Base-by-base conservation (phyloP, 2,329 filamentous ascomycete species). In the Westerdykella sp. region DNA sequence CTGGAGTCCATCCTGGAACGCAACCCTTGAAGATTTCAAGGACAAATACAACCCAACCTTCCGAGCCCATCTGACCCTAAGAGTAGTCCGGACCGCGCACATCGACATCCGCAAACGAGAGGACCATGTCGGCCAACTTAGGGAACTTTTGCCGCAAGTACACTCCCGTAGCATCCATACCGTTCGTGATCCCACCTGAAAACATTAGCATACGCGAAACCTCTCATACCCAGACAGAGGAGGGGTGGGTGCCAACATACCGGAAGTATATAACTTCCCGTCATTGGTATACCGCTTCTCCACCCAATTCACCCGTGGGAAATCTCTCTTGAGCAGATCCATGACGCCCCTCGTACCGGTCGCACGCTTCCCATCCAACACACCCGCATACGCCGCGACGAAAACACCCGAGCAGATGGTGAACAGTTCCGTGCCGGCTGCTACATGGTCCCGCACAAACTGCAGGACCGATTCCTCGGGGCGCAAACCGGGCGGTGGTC, bases 381-480 rank as follows among this genome's bases (percentile, higher is more conserved):
- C 46, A 1, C 54, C 52, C 16, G 51, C 43, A 37, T 41, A 47
- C 7, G 30, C 54, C 4, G 51, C 50, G 3, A 56, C 48, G 39
- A 50, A 47, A 5, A 49, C 35, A 2, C 54, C 54, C 9, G 51
- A 36, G 32, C 54, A 56, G 11, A 56, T 35, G 2, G 48, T 52
- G 38, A 56, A 28, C 7, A 56, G 34, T n/a, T 53, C 50, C 5
- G 46, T 44, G 1, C 52, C 51, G 2, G 13, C 31, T 12, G 51
- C 54, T 11, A 64, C 46, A 49, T 70, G 68, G 7, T 41, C 44
- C 12, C 57, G 54, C 13, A 70, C 45, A 41, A 67, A 70, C 1
- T 57, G 51, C 4, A 58, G 38, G 15, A 56, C 57, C 25, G 57
- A 55, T 11, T 60, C 54, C 1, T 51, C 45, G 0, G 64, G 64